These are phyloP conservation scores for Drechslerella coelobrocha DNA, from an alignment of 2,329 filamentous ascomycete genomes.

Conservation along the genomic window DNA sequence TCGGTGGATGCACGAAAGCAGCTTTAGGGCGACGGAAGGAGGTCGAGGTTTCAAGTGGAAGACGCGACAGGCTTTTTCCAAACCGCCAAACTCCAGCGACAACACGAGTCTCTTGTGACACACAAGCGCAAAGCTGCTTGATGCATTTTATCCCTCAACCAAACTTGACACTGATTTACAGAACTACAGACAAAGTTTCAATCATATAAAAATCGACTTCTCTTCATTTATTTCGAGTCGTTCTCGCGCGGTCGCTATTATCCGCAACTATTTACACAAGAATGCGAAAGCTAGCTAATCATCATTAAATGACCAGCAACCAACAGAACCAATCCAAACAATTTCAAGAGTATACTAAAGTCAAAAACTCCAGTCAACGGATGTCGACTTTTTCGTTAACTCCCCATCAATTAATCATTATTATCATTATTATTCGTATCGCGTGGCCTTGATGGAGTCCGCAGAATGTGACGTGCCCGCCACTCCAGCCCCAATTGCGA, in stretches of 20 bases:
- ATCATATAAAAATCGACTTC: not conserved
- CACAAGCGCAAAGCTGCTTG: constrained; percentile 1
- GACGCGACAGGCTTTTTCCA: constrained; percentile 51
- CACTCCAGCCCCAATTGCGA: not conserved
- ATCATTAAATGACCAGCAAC: constrained; percentile 10
- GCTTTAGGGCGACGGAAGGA: constrained; percentile 19
- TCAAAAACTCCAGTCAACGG: constrained; percentile 41
- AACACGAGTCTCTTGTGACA: constrained; percentile 24
- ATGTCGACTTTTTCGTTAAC: constrained; percentile 42
- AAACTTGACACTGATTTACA: too few species aligned
- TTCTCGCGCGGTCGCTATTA: constrained; percentile 6
- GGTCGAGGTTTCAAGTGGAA: constrained; percentile 41
- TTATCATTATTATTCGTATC: constrained; percentile 41
- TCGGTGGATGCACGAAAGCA: constrained; percentile 15
- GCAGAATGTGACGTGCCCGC: not conserved
- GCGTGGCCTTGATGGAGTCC: not conserved
- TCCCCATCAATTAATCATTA: constrained; percentile 25
- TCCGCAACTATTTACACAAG: constrained; percentile 39
- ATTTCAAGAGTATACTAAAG: constrained; percentile 7
- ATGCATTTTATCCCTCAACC: not conserved
- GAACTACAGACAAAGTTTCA: not conserved
- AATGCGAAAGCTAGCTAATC: constrained; percentile 12
- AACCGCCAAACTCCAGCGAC: constrained; percentile 27
- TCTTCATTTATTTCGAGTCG: constrained; percentile 5
- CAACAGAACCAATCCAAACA: constrained; percentile 5